Evolutionary conservation across 1,284 basidiomycete genomes (phyloP).

Genomic region (Pseudozyma tsukubaensis): DNA sequence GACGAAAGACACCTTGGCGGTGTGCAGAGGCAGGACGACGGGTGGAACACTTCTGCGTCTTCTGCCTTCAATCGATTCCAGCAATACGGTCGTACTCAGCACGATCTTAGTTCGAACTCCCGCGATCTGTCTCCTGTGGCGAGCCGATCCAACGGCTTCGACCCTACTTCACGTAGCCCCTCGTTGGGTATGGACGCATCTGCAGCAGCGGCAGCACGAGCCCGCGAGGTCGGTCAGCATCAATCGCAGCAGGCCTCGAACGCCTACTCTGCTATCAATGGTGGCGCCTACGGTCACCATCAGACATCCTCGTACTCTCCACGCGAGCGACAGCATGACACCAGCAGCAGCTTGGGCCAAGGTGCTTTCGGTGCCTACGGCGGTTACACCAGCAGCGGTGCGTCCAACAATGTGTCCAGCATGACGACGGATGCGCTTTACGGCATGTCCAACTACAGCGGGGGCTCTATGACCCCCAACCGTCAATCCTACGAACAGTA

Average conservation of each 20-base stretch:
- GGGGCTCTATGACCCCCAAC: conserved; percentile 40
- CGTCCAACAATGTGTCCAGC: conserved; percentile 17
- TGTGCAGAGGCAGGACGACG: conserved; percentile 15
- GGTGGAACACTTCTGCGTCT: conserved; percentile 18
- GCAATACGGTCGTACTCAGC: conserved; percentile 27
- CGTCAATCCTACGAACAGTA: conserved; percentile 31
- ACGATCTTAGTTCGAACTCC: conserved; percentile 21
- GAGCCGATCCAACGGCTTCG: conserved; percentile 37
- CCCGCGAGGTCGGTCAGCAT: conserved; percentile 38
- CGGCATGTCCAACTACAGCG: conserved; percentile 34
- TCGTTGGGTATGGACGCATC: conserved; percentile 36
- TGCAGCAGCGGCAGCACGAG: conserved; percentile 21
- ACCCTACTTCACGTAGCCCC: conserved; percentile 46
- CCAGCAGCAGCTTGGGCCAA: conserved; percentile 19
- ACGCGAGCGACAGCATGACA: conserved; percentile 44
- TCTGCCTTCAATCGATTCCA: conserved; percentile 37
- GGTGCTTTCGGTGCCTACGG: conserved; percentile 40
- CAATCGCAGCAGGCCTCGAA: conserved; percentile 35
- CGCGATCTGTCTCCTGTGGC: conserved; percentile 39
- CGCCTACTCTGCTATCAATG: conserved; percentile 29
- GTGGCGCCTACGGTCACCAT: conserved; percentile 25
- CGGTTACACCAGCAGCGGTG: conserved; percentile 25
- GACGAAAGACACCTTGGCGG: conserved; percentile 24
- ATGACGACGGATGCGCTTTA: conserved; percentile 38
- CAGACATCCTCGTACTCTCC: conserved; percentile 32